These are phyloP conservation scores for Neurospora pannonica DNA, from an alignment of 495 filamentous ascomycete species.

Conservation along the genomic window DNA sequence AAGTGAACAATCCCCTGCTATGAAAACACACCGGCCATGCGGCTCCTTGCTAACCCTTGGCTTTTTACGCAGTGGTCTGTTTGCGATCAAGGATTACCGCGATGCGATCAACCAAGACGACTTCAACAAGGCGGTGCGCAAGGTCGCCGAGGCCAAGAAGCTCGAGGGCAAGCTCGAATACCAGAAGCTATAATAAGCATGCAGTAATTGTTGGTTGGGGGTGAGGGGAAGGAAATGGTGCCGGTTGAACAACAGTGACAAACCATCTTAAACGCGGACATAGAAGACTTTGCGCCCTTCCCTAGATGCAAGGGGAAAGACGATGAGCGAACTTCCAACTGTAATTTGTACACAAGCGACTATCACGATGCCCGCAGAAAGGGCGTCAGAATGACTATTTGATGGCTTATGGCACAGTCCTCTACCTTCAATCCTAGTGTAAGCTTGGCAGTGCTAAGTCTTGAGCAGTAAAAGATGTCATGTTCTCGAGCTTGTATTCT, in stretches of 20 bases:
- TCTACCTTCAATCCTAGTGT: not conserved
- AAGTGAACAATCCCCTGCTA: constrained; percentile 30
- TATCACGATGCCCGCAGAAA: not conserved
- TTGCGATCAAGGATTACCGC: constrained; percentile 94
- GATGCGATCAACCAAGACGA: constrained; percentile 97
- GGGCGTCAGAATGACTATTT: not conserved
- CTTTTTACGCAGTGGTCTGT: constrained; percentile 57
- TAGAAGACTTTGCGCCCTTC: not conserved
- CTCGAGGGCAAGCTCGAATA: constrained; percentile 96
- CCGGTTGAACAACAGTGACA: not conserved
- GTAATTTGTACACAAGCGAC: not conserved
- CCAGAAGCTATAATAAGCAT: constrained; percentile 70
- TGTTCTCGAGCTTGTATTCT: not conserved
- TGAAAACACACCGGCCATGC: not conserved
- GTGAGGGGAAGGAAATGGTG: not conserved
- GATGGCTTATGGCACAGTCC: not conserved
- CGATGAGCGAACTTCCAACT: not conserved
- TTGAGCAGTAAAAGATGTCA: not conserved
- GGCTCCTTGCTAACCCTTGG: constrained; percentile 15
- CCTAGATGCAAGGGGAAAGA: not conserved
- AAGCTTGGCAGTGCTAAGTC: not conserved
- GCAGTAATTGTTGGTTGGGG: not conserved
- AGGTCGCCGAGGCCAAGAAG: constrained; percentile 96
- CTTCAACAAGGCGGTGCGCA: constrained; percentile 96
- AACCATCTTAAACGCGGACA: not conserved